Evolutionary conservation across 257 asterid genomes (phyloP).

Genomic region (Solanum chilense): DNA sequence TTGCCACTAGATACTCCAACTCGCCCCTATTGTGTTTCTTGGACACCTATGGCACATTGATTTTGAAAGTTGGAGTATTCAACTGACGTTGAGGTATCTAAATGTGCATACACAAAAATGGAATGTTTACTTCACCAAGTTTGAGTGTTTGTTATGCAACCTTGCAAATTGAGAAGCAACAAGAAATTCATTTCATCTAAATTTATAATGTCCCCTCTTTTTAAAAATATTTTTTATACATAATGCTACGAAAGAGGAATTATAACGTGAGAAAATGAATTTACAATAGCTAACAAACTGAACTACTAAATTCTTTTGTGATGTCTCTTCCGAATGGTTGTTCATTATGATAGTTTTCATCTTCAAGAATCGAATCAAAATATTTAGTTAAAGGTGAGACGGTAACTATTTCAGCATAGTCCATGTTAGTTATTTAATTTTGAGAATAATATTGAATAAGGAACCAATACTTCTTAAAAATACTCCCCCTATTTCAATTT

Average conservation of each 20-base stretch:
- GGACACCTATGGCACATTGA: not conserved
- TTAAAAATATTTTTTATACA: too few species aligned
- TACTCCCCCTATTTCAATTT: not conserved
- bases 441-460: not conserved
- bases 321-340: too few species aligned
- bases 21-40: not conserved
- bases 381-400: not conserved
- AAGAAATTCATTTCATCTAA: not conserved
- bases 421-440: not conserved
- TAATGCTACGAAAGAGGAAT: too few species aligned
- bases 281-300: too few species aligned
- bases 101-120: not conserved
- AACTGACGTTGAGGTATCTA: too few species aligned
- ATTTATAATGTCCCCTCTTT: not conserved
- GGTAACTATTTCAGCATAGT: not conserved
- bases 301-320: too few species aligned
- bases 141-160: not conserved
- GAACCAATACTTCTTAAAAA: not conserved
- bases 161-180: not conserved
- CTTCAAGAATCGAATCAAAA: not conserved
- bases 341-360: too few species aligned
- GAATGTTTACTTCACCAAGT: not conserved
- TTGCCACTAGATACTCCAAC: not conserved
- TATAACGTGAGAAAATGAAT: too few species aligned
- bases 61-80: not conserved